Base-by-base conservation (phyloP, 225 moss, liverwort and hornwort species). In the Ulota crispa region DNA sequence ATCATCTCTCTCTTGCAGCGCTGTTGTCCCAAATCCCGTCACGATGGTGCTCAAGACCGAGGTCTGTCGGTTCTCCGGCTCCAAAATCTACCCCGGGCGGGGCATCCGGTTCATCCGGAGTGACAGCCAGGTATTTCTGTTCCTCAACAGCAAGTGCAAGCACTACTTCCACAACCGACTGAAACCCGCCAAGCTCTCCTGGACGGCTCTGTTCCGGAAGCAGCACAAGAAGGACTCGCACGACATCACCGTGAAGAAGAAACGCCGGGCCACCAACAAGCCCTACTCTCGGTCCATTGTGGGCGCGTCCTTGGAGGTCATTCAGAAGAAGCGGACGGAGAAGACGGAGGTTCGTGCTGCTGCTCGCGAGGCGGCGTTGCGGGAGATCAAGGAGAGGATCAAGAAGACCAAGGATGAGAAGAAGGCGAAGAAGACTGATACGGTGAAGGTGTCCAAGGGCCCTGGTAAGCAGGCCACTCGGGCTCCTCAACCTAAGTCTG, bases 181-280 rank as follows among this genome's bases (percentile, higher is more conserved):
- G 47, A 83, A 83, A 31, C 83, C 83, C 64, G 85, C 86, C 50
- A 88, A 88, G 80, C 83, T 88, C 1, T 83, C 88, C 23, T 88
- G 88, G 88, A 88, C 88, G 59, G 86, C 85, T 9, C 76, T 88
- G 80, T 88, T 83, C 80, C 81, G 88, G 72, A 88, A 88, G 80
- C 87, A 87, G 64, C 87, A 88, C 73, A 86, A 82, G 76, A 82
- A 82, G 76, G 82, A 82, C 61, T 69, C 82, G 50, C 82, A 82
- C 37, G 82, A 82, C 26, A 80, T 83, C 80, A 68, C 80, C 64
- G 88, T 88, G 28, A 74, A 74, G 80, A 88, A 88, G 84, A 87
- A 87, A 70, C 83, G 84, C 23, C 75, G 87, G 30, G 43, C 84
- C 42, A 77, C 82, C 53, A 86, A 54, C 80, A 88, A 88, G 71